Percentiles rank a stretch among this genome's conserved stretches.
These are phyloP conservation scores for Brassica juncea DNA, from an alignment of 345 rosid species.

Conservation along the genomic window DNA sequence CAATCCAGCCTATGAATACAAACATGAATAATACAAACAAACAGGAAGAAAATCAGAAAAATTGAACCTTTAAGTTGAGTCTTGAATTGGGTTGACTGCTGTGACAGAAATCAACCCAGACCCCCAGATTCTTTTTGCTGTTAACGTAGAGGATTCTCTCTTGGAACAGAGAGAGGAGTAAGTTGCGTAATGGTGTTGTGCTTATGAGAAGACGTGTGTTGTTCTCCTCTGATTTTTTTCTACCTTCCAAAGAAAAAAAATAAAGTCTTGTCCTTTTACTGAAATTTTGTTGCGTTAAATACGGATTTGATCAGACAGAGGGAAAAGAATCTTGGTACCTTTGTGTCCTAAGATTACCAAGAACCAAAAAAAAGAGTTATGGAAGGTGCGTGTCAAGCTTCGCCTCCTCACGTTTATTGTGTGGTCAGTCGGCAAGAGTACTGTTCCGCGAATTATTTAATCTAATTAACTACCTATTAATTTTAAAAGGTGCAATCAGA, in stretches of 20 bases:
- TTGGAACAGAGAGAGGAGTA: conserved; percentile 9
- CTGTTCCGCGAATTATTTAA: background rate
- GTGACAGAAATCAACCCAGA: conserved; percentile 27
- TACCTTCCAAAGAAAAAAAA: background rate
- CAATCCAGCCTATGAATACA: background rate
- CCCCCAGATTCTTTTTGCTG: conserved; percentile 6
- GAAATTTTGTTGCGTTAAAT: background rate
- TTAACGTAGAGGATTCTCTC: conserved; percentile 1
- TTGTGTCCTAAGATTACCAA: background rate
- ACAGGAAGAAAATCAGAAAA: background rate
- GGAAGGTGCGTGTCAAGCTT: conserved; percentile 42
- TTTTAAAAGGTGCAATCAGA: background rate
- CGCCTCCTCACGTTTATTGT: conserved; percentile 36
- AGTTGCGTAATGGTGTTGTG: conserved; percentile 35
- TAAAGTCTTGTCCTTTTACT: background rate
- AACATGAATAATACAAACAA: background rate
- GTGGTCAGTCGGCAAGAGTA: background rate
- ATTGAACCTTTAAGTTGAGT: conserved; percentile 27
- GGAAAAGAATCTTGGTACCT: conserved; percentile 19
- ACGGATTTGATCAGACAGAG: conserved; percentile 5
- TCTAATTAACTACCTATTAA: background rate
- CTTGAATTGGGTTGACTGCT: conserved; percentile 31
- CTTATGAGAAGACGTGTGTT: conserved; percentile 22
- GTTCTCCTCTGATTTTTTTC: background rate
- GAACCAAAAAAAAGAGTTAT: background rate